A percentile compares a stretch with the other conserved stretches of the same genome.
Evolutionary conservation across 106 monocot genomes (phyloP).

Genomic region (Dioscorea dumetorum): DNA sequence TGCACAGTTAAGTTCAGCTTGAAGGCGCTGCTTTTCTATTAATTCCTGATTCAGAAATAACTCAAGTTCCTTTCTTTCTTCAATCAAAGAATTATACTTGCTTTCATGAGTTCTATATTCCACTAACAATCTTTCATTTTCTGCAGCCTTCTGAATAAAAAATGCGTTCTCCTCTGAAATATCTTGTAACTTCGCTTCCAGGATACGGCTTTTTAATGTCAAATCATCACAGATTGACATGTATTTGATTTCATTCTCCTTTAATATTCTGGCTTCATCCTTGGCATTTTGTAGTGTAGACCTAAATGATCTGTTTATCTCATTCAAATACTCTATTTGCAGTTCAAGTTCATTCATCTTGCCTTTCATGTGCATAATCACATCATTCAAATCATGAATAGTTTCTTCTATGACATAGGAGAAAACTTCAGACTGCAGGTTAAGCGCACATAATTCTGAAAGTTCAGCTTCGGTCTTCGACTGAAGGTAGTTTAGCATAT

Average conservation of each 20-base stretch:
- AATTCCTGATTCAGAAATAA: constrained; percentile 52
- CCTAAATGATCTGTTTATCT: constrained; percentile 34
- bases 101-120: constrained; percentile 31
- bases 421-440: constrained; percentile 46
- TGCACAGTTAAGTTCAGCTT: constrained; percentile 25
- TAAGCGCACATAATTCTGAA: constrained; percentile 37
- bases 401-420: constrained; percentile 56
- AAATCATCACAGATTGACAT: constrained; percentile 56
- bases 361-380: constrained; percentile 27
- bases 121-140: constrained; percentile 31
- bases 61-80: constrained; percentile 49
- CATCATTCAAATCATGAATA: constrained; percentile 28
- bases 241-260: constrained; percentile 38
- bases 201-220: constrained; percentile 30
- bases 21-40: constrained; percentile 29
- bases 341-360: constrained; percentile 32
- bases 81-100: constrained; percentile 35
- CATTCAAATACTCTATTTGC: constrained; percentile 35
- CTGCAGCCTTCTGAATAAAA: constrained; percentile 37
- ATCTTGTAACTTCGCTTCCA: constrained; percentile 55
- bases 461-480: constrained; percentile 37
- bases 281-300: constrained; percentile 30
- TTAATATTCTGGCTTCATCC: constrained; percentile 36
- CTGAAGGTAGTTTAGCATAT: constrained; percentile 9
- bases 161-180: constrained; percentile 38